Evolutionary conservation across 2,329 filamentous ascomycete genomes (phyloP).

Genomic region (Pseudogymnoascus sp.): DNA sequence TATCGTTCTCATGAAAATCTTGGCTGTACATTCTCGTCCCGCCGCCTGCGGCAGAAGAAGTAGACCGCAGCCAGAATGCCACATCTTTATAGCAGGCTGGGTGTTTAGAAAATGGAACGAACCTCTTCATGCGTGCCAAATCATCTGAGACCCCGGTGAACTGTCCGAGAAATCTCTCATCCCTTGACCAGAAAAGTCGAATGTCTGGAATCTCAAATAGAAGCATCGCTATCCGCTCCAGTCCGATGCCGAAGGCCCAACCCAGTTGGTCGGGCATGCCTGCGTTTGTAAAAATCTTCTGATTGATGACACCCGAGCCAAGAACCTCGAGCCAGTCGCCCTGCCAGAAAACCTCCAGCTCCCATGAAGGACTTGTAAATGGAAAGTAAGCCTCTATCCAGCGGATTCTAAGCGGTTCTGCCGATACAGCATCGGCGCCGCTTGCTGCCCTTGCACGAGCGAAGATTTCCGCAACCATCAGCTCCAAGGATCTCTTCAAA

Average conservation of each 20-base stretch:
- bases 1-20: slow-evolving; percentile 84
- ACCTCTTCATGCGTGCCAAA: slow-evolving; percentile 47
- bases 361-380: slow-evolving; percentile 92
- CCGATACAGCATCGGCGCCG: slow-evolving; percentile 39
- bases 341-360: slow-evolving; percentile 90
- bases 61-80: slow-evolving; percentile 72
- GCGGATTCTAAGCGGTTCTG: slow-evolving; percentile 73
- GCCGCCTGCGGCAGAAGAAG: slow-evolving; percentile 39
- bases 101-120: slow-evolving; percentile 83
- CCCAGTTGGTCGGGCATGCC: slow-evolving; percentile 67
- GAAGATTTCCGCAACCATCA: slow-evolving; percentile 86
- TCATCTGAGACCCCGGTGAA: slow-evolving; percentile 58
- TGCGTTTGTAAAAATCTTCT: slow-evolving; percentile 70
- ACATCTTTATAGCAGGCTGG: slow-evolving; percentile 87
- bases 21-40: slow-evolving; percentile 33
- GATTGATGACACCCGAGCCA: slow-evolving; percentile 84
- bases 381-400: slow-evolving; percentile 98
- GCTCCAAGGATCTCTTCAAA: slow-evolving; percentile 80
- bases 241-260: slow-evolving; percentile 92
- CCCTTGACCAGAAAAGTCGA: slow-evolving; percentile 87
- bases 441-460: slow-evolving; percentile 63
- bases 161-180: slow-evolving; percentile 77
- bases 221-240: slow-evolving; percentile 95
- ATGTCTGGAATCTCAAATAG: slow-evolving; percentile 96
- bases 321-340: slow-evolving; percentile 94